phyloP scores from a whole-genome alignment of 2,329 filamentous ascomycete species.

The Cladosporium sp. region DNA sequence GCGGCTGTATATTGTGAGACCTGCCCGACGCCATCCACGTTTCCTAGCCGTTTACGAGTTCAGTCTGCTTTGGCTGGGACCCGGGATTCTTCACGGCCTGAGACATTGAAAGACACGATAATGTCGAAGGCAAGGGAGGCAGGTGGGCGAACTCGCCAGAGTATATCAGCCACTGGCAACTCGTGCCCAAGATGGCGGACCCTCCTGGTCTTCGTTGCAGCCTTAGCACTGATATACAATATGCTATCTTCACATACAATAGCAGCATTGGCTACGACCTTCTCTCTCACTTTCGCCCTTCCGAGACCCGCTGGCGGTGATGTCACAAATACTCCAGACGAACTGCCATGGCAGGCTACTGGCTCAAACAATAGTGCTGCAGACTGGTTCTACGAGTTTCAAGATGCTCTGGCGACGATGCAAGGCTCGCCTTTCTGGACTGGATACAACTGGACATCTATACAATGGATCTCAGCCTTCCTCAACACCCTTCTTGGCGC shows the following conservation, averaged over 20 bases:
- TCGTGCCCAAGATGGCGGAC: not conserved
- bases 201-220: not conserved
- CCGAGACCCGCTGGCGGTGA: not conserved
- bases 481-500: slow-evolving; percentile 24
- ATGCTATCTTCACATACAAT: slow-evolving; percentile 4
- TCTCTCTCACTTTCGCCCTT: slow-evolving; percentile 1
- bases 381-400: slow-evolving; percentile 25
- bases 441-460: slow-evolving; percentile 26
- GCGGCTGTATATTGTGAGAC: too few species aligned
- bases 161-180: not conserved
- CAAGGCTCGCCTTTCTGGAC: slow-evolving; percentile 28
- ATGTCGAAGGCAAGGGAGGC: slow-evolving; percentile 9
- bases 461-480: slow-evolving; percentile 30
- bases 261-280: not conserved
- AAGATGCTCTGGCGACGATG: slow-evolving; percentile 25
- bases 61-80: not conserved
- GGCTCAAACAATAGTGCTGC: not conserved
- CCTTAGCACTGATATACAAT: slow-evolving; percentile 1
- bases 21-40: too few species aligned
- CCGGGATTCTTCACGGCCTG: slow-evolving; percentile 1
- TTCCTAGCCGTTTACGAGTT: too few species aligned
- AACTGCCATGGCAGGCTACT: not conserved
- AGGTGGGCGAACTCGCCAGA: not conserved
- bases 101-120: not conserved
- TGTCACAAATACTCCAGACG: not conserved